Base-by-base conservation (phyloP, 2,329 filamentous ascomycete species). In the Lasiodiplodia citricola region DNA sequence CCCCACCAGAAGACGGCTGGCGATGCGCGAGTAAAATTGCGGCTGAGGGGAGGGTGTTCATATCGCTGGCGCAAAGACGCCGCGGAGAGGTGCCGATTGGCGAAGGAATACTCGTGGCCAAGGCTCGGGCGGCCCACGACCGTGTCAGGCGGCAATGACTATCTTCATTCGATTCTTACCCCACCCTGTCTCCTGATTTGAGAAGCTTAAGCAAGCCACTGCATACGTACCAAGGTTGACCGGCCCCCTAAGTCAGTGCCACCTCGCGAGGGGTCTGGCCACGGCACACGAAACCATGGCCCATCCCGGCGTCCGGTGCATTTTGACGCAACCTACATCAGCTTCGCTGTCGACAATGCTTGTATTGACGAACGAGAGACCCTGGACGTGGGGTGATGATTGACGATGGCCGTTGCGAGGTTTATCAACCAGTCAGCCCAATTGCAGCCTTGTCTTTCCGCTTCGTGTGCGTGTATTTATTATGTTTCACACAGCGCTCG, bases 321-420 rank as follows among this genome's bases (percentile, higher is more conserved):
- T 21, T 58, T 58, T 58, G 37, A 58, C 56, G 56, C 56, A 44
- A 44, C 35, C 35, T 44, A 14, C 35, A 58, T 37, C 37, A 37
- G 35, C 28, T 21, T 18, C 54, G 13, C 35, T 13, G 14, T 25
- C 35, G 25, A 18, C 8, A 58, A 44, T 37, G 18, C 18, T 37
- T 37, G 56, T 25, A 38, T 21, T n/a, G 44, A 21, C 44, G 31
- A 35, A 35, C 31, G 31, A 35, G 31, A 35, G 31, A 10, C 31
- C 31, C 31, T 35, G 31, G 2, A 35, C 31, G 31, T 35, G 31
- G 31, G 31, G 31, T 35, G 31, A 35, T 35, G 6, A 8, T 35
- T 35, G 31, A 35, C 31, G 8, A 35, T 35, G 31, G 31, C 31
- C 8, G 31, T 10, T 35, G 31, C 31, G 31, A 35, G 31, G 31